Base-by-base conservation (phyloP, 768 basidiomycete species). In the Sarcomyxa edulis region DNA sequence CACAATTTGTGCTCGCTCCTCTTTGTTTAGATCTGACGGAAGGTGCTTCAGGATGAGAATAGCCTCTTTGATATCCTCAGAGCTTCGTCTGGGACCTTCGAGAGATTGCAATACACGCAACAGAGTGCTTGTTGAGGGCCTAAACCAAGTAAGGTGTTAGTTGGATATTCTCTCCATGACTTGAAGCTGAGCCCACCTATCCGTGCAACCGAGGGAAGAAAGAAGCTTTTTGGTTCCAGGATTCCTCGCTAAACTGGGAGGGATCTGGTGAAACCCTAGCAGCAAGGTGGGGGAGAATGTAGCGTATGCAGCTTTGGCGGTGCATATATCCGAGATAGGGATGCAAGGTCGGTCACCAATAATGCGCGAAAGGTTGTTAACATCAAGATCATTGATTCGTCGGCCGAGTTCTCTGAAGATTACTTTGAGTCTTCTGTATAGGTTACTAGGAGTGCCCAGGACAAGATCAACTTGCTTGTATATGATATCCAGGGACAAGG, bases 391-490 rank as follows among this genome's bases (percentile, higher is more conserved):
- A 8, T n/a, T 24, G 22, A 14, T 16, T 15, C 63, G 52, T 7
- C 35, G 21, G 11, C 59, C 52, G 8, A 68, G 40, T 32, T 65
- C 59, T 37, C 54, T 51, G 35, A 66, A 42, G 12, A 69, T 45
- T 42, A 15, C 43, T 37, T 11, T 44, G 10, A 44, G 53, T 49
- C 7, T 39, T 43, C 49, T 6, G 14, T 23, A 12, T 22, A 23
- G 33, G 10, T 22, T 8, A 6, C 21, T 18, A n/a, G n/a, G n/a
- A n/a, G n/a, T n/a, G n/a, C 52, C 44, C 20, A 65, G 42, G 2
- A 57, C 45, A 1, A 34, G 37, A 8, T 45, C 37, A 7, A 73
- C 49, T 40, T 74, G 72, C 20, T 56, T 27, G 4, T 50, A 42
- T 12, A 72, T 20, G 8, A 64, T 43, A 2, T 41, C 33, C 11